phyloP scores from a whole-genome alignment of 78 protist genomes.

The Chrysochromulina parva region DNA sequence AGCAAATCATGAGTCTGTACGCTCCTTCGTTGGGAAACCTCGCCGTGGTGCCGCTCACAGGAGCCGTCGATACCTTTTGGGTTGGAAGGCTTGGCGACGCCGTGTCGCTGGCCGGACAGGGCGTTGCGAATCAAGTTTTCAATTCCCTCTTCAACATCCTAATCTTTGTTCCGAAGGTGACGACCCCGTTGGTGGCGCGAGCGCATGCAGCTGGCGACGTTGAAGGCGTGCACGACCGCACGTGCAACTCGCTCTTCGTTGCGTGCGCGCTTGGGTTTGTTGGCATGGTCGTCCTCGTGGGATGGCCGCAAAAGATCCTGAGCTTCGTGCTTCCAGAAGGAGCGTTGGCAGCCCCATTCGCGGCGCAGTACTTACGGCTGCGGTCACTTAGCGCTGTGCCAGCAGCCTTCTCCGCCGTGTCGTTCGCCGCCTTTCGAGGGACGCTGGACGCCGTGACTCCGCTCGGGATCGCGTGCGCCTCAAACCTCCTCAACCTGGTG shows the following conservation, averaged over 20 bases:
- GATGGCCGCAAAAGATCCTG: not conserved
- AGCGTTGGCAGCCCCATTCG: not conserved
- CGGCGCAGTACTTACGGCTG: not conserved
- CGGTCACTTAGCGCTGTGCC: not conserved
- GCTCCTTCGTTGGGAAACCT: not conserved
- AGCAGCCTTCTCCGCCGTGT: not conserved
- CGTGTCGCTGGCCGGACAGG: not conserved
- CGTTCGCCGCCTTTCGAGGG: not conserved
- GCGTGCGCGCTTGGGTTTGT: not conserved
- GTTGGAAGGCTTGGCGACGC: constrained; percentile 11
- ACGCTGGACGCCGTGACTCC: not conserved
- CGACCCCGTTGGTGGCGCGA: not conserved
- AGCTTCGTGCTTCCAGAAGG: not conserved
- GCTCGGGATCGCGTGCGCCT: not conserved
- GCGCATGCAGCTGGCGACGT: not conserved
- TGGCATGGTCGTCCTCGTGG: not conserved
- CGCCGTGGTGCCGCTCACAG: not conserved
- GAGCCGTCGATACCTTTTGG: constrained; percentile 20
- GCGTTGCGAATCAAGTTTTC: not conserved
- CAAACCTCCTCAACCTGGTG: not conserved
- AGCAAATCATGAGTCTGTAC: no score
- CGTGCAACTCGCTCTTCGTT: not conserved
- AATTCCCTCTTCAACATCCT: not conserved
- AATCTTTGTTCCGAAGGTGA: not conserved
- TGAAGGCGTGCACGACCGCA: not conserved